phyloP scores from a whole-genome alignment of 2,329 filamentous ascomycete species.

The Colletotrichum eleusines region DNA sequence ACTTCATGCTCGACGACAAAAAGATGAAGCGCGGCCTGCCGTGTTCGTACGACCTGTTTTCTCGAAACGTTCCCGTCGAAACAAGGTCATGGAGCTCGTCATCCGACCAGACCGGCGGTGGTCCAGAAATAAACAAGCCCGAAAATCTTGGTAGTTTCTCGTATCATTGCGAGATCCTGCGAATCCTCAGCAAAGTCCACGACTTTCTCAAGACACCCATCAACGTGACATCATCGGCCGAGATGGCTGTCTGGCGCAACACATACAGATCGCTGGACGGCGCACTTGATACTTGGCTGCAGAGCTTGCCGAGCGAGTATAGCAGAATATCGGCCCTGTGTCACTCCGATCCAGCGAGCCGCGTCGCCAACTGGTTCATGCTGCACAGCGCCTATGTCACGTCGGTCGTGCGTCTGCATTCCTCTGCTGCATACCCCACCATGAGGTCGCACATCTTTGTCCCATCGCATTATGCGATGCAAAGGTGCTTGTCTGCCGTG shows the following conservation, averaged over 20 bases:
- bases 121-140: constrained; percentile 49
- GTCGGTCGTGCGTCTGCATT: constrained; percentile 58
- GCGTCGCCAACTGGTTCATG: constrained; percentile 62
- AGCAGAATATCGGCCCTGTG: constrained; percentile 59
- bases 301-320: constrained; percentile 58
- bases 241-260: constrained; percentile 56
- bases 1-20: constrained; percentile 56
- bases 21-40: constrained; percentile 56
- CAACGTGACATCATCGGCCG: constrained; percentile 53
- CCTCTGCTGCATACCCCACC: constrained; percentile 57
- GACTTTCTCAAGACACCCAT: constrained; percentile 56
- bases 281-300: constrained; percentile 56
- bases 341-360: constrained; percentile 59
- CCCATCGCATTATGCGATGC: constrained; percentile 59
- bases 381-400: constrained; percentile 60
- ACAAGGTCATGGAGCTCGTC: constrained; percentile 49
- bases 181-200: constrained; percentile 58
- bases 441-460: constrained; percentile 56
- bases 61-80: constrained; percentile 57
- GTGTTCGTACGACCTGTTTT: constrained; percentile 60
- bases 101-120: constrained; percentile 45
- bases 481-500: constrained; percentile 58
- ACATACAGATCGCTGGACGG: constrained; percentile 55
- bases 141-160: constrained; percentile 60
- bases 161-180: constrained; percentile 59